Base-by-base conservation (phyloP, 148 eudicot species). In the Polygonum maritimum region DNA sequence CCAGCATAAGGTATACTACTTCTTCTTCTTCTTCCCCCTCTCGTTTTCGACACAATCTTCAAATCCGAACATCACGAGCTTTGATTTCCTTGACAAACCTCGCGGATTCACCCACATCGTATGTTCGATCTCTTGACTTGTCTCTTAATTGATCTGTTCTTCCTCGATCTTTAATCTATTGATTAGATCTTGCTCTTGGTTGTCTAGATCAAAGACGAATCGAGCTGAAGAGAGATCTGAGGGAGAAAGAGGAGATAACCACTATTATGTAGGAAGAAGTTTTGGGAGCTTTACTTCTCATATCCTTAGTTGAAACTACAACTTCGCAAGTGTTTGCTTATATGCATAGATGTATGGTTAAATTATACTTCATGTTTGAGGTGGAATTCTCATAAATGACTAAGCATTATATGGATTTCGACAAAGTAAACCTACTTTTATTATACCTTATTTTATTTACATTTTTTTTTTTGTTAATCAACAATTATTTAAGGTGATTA, bases 361-460 rank as follows among this genome's bases (percentile, higher is more conserved):
- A 63, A 67, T 2, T 26, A 11, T 62, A 33, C 38, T 8, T 10
- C 10, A 62, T 65, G 19, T 19, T 65, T 65, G 71, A 65, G 71
- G 21, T 67, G 71, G 71, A 67, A 38, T 31, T 38, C 19, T 36
- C 9, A 33, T 35, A 13, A 35, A 67, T 35, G 36, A 41, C 71
- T 13, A 5, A 2, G 45, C 45, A 67, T 38, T 67, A 7, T 67
- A 31, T 36, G 71, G 36, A 36, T 35, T 67, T 65, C 19, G 19
- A 67, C 71, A 67, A 67, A 67, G 71, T 67, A 67, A 21, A 38
- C 44, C 71, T 36, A 38, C 71, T 67, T 67, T 67, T 35, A 4
- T 15, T 16, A 19, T 35, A 4, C 15, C 41, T 26, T 60, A 22
- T 58, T 58, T 58, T 58, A 10, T 31, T 31, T 15, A 36, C 5